Base-by-base conservation (phyloP, 2,329 filamentous ascomycete species). In the Eurotiales sp. region DNA sequence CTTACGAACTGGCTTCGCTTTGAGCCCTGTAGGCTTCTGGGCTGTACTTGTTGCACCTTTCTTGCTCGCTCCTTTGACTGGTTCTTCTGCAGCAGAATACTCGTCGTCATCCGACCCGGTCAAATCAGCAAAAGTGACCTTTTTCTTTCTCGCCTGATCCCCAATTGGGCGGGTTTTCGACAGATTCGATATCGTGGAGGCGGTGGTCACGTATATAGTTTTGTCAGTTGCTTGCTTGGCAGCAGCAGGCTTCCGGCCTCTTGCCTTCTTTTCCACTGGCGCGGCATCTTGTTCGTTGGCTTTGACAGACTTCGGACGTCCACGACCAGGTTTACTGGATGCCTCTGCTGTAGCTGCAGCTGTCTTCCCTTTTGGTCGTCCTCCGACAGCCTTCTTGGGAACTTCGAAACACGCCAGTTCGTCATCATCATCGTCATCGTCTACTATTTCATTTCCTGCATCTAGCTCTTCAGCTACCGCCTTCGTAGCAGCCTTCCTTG, bases 1-100 rank as follows among this genome's bases (percentile, higher is more conserved):
- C 51, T 72, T 75, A n/a, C 74, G 72, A 46, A 76, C 66, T 1
- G 75, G 73, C 46, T 74, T 75, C 0, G 71, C 73, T 42, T 62
- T 69, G 27, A 77, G 61, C 3, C 74, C 75, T 25, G 63, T 61
- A 41, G 65, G 61, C 14, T 61, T 62, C 46, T 59, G 57, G 3
- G 59, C 43, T 27, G 61, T 52, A n/a, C n/a, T n/a, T 21, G 61
- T 39, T 3, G 62, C 48, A 30, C 56, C 46, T 39, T 61, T 65
- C 23, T 63, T 61, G 15, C 58, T 59, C 17, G 58, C 45, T 5
- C 54, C 47, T 12, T 60, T 54, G 23, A 59, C 56, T 22, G 17
- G n/a, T 49, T 25, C 23, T 45, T 11, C 21, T 44, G 23, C 55
- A 11, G 68, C 59, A 7, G 59, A 62, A 22, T 62, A 54, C 32